A percentile compares a stretch with the other conserved stretches of the same genome.
These are phyloP conservation scores for Verticillium nubilum DNA, from an alignment of 2,329 filamentous ascomycete genomes.

Conservation along the genomic window DNA sequence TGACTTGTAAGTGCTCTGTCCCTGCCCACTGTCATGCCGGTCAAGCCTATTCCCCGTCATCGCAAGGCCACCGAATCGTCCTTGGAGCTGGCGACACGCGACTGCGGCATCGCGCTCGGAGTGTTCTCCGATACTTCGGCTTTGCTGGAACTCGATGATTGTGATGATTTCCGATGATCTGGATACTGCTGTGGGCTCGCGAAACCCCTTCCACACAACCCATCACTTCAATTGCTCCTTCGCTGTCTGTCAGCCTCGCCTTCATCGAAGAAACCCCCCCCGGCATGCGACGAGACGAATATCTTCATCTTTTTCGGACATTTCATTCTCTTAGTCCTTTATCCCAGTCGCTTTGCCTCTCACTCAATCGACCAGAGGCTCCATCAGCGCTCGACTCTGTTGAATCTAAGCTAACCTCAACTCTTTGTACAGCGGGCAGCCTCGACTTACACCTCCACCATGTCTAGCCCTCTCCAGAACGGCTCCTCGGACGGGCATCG, in stretches of 20 bases:
- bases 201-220: constrained; percentile 14
- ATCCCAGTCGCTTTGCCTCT: constrained; percentile 20
- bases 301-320: constrained; percentile 20
- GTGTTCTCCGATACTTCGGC: constrained; percentile 16
- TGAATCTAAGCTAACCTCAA: constrained; percentile 28
- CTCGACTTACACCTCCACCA: constrained; percentile 43
- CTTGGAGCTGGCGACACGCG: constrained; percentile 21
- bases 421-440: constrained; percentile 41
- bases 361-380: background rate
- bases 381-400: constrained; percentile 4
- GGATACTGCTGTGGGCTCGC: constrained; percentile 20
- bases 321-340: constrained; percentile 13
- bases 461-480: constrained; percentile 57
- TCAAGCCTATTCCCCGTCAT: constrained; percentile 28
- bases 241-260: constrained; percentile 41
- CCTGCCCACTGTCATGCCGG: constrained; percentile 19
- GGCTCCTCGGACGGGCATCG: constrained; percentile 63
- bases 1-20: constrained; percentile 43
- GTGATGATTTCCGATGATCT: constrained; percentile 24
- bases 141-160: constrained; percentile 26
- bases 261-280: constrained; percentile 37
- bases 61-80: constrained; percentile 30
- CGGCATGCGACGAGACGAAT: constrained; percentile 37
- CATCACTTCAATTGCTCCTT: constrained; percentile 36
- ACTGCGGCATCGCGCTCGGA: constrained; percentile 27